Percentiles rank a stretch among this genome's conserved stretches.
Evolutionary conservation across 495 filamentous ascomycete species (phyloP).

Genomic region (Hyaloscypha hepaticicola): DNA sequence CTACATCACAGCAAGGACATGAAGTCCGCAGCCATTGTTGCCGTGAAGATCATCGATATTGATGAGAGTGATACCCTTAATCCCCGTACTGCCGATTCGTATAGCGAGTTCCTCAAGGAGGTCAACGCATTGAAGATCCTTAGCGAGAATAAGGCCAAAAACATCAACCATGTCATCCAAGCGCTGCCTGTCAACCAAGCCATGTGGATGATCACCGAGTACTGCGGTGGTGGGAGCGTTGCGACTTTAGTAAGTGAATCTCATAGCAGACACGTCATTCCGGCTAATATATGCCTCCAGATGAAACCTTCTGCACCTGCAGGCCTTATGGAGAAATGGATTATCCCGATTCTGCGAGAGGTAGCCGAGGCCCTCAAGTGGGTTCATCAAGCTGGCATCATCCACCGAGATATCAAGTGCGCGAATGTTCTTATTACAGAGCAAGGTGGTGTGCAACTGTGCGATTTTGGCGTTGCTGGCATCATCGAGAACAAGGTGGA

Average conservation of each 20-base stretch:
- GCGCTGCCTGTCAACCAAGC: constrained; percentile 82
- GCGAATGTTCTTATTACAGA: constrained; percentile 91
- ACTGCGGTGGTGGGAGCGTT: constrained; percentile 94
- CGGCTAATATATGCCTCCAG: constrained; percentile 1
- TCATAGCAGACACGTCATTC: not conserved
- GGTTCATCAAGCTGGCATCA: constrained; percentile 88
- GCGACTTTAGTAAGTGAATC: constrained; percentile 66
- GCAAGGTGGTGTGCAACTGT: constrained; percentile 82
- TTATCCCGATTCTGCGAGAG: constrained; percentile 86
- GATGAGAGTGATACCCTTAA: constrained; percentile 78
- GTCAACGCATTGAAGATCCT: constrained; percentile 82
- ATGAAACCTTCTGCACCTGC: constrained; percentile 63
- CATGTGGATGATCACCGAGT: constrained; percentile 95
- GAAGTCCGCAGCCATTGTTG: constrained; percentile 66
- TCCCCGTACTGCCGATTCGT: constrained; percentile 72
- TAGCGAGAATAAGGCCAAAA: constrained; percentile 78
- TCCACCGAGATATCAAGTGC: constrained; percentile 95
- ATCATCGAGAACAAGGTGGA: constrained; percentile 78
- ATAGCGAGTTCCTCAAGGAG: constrained; percentile 85
- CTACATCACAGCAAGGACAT: constrained; percentile 45
- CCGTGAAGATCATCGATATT: constrained; percentile 95
- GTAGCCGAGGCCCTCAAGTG: constrained; percentile 79
- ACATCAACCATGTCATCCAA: constrained; percentile 88
- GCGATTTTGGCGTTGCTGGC: constrained; percentile 94
- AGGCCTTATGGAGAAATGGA: constrained; percentile 83